Percentiles rank a stretch among this genome's conserved stretches.
phyloP scores from a whole-genome alignment of 23 red algal genomes.

The Gracilaria vermiculophylla region DNA sequence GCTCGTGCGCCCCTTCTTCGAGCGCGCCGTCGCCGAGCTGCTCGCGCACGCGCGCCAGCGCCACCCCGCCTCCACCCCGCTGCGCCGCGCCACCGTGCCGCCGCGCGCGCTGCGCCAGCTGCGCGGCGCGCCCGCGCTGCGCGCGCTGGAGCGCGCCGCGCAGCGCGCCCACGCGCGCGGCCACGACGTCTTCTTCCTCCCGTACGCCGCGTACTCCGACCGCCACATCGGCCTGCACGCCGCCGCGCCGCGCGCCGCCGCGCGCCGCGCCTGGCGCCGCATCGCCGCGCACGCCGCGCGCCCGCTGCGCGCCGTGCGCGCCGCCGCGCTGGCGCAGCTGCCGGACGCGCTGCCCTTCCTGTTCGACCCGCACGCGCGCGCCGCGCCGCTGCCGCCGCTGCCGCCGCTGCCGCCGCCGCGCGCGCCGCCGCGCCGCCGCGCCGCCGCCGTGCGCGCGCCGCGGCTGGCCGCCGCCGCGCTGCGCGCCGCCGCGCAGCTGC shows the following conservation, averaged over 20 bases:
- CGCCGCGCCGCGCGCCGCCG: no score
- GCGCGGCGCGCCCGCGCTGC: not conserved
- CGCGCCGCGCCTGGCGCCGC: not conserved
- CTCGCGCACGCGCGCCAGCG: not conserved
- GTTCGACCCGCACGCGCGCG: not conserved
- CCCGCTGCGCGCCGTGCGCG: not conserved
- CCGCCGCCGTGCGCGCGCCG: no score
- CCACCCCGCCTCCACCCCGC: not conserved
- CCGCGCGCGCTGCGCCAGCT: not conserved
- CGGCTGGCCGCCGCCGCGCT: not conserved
- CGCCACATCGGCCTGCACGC: not conserved
- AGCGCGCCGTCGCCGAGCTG: not conserved
- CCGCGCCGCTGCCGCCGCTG: not conserved
- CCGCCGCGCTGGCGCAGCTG: not conserved
- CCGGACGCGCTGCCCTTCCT: not conserved
- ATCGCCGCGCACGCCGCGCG: not conserved
- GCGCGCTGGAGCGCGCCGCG: not conserved
- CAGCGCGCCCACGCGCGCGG: not conserved
- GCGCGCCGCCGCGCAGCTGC: not conserved
- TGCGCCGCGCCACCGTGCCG: not conserved
- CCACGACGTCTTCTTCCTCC: not conserved
- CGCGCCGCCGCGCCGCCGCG: no score
- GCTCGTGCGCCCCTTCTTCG: not conserved
- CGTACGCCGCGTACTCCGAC: not conserved
- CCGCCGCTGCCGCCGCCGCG: not conserved